Evolutionary conservation across 1,284 basidiomycete species (phyloP).

Genomic region (Cryptococcus amylolentus): DNA sequence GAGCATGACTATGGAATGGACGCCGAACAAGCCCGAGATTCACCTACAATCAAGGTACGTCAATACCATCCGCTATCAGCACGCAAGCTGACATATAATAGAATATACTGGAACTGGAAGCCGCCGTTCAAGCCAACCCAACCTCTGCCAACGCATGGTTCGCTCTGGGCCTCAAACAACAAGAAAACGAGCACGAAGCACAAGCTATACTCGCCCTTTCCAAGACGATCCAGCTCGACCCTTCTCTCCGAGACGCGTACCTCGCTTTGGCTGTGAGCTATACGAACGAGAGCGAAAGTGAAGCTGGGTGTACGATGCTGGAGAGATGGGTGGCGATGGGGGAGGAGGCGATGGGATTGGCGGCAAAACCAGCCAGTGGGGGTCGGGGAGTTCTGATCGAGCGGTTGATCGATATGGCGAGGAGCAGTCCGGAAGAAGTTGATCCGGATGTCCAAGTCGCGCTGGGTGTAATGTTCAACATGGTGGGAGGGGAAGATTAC

Average conservation of each 20-base stretch:
- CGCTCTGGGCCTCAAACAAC: conserved; percentile 91
- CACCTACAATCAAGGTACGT: conserved; percentile 37
- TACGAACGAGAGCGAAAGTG: conserved; percentile 82
- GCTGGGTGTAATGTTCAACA: conserved; percentile 84
- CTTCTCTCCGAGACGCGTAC: conserved; percentile 73
- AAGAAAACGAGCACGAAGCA: conserved; percentile 94
- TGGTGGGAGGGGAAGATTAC: conserved; percentile 74
- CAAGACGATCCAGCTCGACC: conserved; percentile 76
- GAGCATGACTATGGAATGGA: conserved; percentile 6
- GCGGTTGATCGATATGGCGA: conserved; percentile 49
- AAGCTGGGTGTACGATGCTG: conserved; percentile 71
- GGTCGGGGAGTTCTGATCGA: conserved; percentile 35
- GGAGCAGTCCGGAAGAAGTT: conserved; percentile 55
- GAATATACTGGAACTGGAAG: conserved; percentile 87
- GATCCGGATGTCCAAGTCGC: conserved; percentile 94
- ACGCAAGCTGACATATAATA: conserved; percentile 41
- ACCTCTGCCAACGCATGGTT: conserved; percentile 76
- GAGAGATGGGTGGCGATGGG: conserved; percentile 66
- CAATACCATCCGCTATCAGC: background rate
- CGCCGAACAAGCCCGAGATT: conserved; percentile 42
- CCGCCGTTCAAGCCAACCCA: conserved; percentile 76
- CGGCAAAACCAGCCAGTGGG: conserved; percentile 1
- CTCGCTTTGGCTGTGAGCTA: conserved; percentile 87
- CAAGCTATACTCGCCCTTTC: conserved; percentile 84
- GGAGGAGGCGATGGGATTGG: background rate